Evolutionary conservation across 1,284 basidiomycete species (phyloP).

Genomic region (Leccinum fuscescens): DNA sequence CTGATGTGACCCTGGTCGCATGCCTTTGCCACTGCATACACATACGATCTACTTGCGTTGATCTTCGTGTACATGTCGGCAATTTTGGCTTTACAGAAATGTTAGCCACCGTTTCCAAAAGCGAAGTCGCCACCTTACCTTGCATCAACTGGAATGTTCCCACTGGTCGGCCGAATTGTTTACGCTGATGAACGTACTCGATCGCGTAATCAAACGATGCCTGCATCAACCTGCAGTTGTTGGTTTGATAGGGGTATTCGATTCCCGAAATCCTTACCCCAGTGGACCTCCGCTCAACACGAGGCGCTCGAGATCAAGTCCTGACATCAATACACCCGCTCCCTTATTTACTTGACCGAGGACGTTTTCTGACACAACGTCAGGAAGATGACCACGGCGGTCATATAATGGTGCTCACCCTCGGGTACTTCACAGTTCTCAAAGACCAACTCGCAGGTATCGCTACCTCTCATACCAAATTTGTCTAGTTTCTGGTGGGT

Average conservation of each 20-base stretch:
- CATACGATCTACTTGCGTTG: conserved; percentile 85
- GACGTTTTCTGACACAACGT: conserved; percentile 64
- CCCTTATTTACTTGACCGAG: conserved; percentile 81
- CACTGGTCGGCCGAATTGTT: conserved; percentile 85
- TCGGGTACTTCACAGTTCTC: conserved; percentile 88
- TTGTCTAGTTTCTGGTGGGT: conserved; percentile 92
- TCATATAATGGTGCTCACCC: conserved; percentile 42
- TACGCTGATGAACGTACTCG: conserved; percentile 87
- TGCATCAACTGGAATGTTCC: conserved; percentile 97
- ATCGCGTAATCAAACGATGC: conserved; percentile 88
- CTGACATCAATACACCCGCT: conserved; percentile 89
- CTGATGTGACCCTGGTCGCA: conserved; percentile 84
- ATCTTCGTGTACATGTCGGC: conserved; percentile 97
- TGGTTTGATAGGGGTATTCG: conserved; percentile 3
- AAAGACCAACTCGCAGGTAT: conserved; percentile 93
- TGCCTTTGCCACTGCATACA: conserved; percentile 89
- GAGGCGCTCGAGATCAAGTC: conserved; percentile 88
- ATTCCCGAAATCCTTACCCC: conserved; percentile 33
- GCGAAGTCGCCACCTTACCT: conserved; percentile 45
- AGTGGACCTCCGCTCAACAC: conserved; percentile 86
- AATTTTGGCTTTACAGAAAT: conserved; percentile 57
- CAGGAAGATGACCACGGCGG: not conserved
- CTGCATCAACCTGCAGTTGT: conserved; percentile 79
- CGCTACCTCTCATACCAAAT: conserved; percentile 93
- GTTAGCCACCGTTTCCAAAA: not conserved